A percentile compares a stretch with the other conserved stretches of the same genome.
Conservation (phyloP, 345 rosid species). For the Turnera subulata region DNA sequence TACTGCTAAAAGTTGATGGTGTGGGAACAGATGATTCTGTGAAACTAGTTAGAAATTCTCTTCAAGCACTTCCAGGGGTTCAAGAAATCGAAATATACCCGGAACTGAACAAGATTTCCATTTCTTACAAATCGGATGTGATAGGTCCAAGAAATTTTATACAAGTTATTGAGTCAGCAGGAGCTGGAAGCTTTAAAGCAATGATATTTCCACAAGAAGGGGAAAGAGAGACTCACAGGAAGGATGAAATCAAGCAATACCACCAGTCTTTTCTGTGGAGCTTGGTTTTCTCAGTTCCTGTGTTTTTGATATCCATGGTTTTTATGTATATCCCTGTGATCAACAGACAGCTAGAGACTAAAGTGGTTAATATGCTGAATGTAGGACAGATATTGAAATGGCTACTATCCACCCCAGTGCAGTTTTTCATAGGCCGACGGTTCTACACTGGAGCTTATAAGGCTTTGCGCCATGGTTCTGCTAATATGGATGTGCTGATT, state of each 20-base stretch:
- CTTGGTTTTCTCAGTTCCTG: conserved; percentile 77
- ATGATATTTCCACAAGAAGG: conserved; percentile 58
- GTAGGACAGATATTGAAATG: conserved; percentile 65
- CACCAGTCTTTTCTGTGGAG: conserved; percentile 72
- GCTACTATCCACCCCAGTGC: conserved; percentile 74
- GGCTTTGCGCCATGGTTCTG: conserved; percentile 75
- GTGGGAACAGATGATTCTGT: conserved; percentile 42
- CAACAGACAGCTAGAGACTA: conserved; percentile 48
- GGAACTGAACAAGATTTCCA: conserved; percentile 37
- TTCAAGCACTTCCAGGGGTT: conserved; percentile 88
- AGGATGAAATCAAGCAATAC: conserved; percentile 62
- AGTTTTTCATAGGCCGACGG: conserved; percentile 76
- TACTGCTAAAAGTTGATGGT: conserved; percentile 72
- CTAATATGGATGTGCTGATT: conserved; percentile 95
- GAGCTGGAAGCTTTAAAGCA: conserved; percentile 62
- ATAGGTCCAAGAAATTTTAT: conserved; percentile 82
- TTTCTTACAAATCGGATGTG: conserved; percentile 64
- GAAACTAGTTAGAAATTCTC: conserved; percentile 50
- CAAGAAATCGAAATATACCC: conserved; percentile 30
- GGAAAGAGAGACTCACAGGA: conserved; percentile 53
- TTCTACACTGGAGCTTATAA: conserved; percentile 76
- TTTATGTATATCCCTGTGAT: conserved; percentile 76
- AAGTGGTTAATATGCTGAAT: conserved; percentile 71
- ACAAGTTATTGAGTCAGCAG: conserved; percentile 72
- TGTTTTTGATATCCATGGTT: conserved; percentile 77